Evolutionary conservation across 2,329 filamentous ascomycete species (phyloP), one percentile per base, ranked within the genome.

Genomic region (Penicillium freii): DNA sequence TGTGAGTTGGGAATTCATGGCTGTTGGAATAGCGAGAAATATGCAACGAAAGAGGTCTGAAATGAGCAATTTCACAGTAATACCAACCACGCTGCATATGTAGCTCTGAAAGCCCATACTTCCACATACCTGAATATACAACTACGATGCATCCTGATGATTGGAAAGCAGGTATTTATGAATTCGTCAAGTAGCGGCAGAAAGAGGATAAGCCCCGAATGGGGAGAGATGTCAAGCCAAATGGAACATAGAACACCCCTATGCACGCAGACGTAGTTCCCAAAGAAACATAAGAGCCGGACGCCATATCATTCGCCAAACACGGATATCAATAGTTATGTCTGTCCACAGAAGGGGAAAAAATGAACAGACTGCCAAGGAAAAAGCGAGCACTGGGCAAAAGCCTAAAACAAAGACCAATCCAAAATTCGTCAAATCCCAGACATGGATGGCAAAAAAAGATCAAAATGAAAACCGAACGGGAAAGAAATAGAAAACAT

Each of bases 271-370:
- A 66, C 61, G 57, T 56, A 64, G 58, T 62, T 61, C 57, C 60
- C 62, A 59, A 54, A 43, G 42, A 59, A 68, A 64, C 58, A 42
- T 67, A 62, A 59, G 64, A 69, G 45, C 66, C 68, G 56, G 63
- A 70, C 70, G 69, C 70, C 70, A 63, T 64, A 61, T 62, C 67
- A 67, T 62, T 71, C 67, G 69, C 70, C 69, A 63, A 59, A 70
- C 63, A 68, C 68, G 71, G 71, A 73, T 73, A 73, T 73, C 70
- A 73, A 69, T 61, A 62, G 59, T 57, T 61, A 25, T 57, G 62
- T 53, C 57, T 53, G 55, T 57, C 47, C 46, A 36, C 13, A 17
- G 33, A 34, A 31, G 9, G 11, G 7, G 4, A 19, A 40, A 56
- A 57, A 43, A 56, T 17, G 45, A 59, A 61, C 49, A 61, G 52